Evolutionary conservation across 1,284 basidiomycete species (phyloP).

Genomic region (Naganishia sp.): DNA sequence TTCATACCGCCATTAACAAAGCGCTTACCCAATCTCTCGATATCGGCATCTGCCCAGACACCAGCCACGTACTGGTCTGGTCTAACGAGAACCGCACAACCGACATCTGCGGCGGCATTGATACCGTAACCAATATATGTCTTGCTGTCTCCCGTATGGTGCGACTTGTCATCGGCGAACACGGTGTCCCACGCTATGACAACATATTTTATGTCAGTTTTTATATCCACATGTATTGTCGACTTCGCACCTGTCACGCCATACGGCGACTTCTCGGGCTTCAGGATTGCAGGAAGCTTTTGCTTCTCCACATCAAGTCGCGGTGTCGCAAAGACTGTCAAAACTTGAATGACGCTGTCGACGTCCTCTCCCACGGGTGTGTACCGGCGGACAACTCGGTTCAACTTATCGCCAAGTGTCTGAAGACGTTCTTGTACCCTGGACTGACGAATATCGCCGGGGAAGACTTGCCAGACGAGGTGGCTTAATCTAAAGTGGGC

Average conservation of each 20-base stretch:
- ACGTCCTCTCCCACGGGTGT: slow-evolving; percentile 40
- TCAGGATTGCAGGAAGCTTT: slow-evolving; percentile 32
- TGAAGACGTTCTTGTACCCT: slow-evolving; percentile 55
- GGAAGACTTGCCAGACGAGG: slow-evolving; percentile 57
- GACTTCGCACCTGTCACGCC: slow-evolving; percentile 14
- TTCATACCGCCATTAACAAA: not conserved
- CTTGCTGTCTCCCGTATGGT: slow-evolving; percentile 48
- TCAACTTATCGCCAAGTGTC: slow-evolving; percentile 57
- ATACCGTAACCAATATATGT: slow-evolving; percentile 51
- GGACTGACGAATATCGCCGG: slow-evolving; percentile 59
- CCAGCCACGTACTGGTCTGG: slow-evolving; percentile 49
- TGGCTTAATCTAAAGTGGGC: not conserved
- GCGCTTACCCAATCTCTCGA: slow-evolving; percentile 13
- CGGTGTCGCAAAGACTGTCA: slow-evolving; percentile 35
- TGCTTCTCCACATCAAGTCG: slow-evolving; percentile 34
- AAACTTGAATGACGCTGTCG: slow-evolving; percentile 37
- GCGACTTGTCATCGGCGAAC: slow-evolving; percentile 44
- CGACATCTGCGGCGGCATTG: slow-evolving; percentile 40
- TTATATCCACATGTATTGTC: not conserved
- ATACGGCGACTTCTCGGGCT: slow-evolving; percentile 35
- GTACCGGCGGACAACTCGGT: slow-evolving; percentile 45
- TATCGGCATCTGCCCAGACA: slow-evolving; percentile 28
- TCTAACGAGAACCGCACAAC: slow-evolving; percentile 47
- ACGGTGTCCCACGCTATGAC: slow-evolving; percentile 35
- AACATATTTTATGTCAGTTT: slow-evolving; percentile 7